phyloP scores from a whole-genome alignment of 768 basidiomycete species.

The Mycena crocata region DNA sequence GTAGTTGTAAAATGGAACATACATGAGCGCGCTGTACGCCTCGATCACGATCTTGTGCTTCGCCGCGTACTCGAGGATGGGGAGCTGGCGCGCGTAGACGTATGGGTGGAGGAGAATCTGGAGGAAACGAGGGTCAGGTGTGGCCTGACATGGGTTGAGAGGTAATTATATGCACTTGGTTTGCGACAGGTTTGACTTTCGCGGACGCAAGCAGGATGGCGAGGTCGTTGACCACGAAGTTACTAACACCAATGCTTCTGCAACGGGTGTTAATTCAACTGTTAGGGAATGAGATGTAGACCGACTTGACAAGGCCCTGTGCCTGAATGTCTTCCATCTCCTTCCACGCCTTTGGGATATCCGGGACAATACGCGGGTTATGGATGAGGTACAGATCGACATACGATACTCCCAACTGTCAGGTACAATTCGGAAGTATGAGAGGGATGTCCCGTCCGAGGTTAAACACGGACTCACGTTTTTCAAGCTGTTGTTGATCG shows the following conservation, averaged over 20 bases:
- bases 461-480: constrained; percentile 54
- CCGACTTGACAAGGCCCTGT: constrained; percentile 69
- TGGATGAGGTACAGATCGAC: constrained; percentile 83
- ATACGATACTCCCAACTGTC: constrained; percentile 70
- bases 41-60: constrained; percentile 74
- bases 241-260: constrained; percentile 81
- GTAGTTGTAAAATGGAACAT: constrained; percentile 32
- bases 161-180: constrained; percentile 61
- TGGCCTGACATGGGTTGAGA: not conserved
- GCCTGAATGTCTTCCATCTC: constrained; percentile 70
- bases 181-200: constrained; percentile 72
- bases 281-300: not conserved
- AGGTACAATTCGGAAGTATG: not conserved
- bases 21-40: constrained; percentile 79
- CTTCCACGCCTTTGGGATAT: constrained; percentile 72
- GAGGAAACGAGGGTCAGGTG: not conserved
- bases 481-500: constrained; percentile 66
- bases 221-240: constrained; percentile 69
- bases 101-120: constrained; percentile 82
- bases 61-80: constrained; percentile 67
- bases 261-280: not conserved
- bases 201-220: constrained; percentile 66
- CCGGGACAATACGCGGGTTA: constrained; percentile 60
- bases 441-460: not conserved
- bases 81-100: constrained; percentile 63